phyloP scores from a whole-genome alignment of 106 monocot genomes.

The Gastrodia elata region DNA sequence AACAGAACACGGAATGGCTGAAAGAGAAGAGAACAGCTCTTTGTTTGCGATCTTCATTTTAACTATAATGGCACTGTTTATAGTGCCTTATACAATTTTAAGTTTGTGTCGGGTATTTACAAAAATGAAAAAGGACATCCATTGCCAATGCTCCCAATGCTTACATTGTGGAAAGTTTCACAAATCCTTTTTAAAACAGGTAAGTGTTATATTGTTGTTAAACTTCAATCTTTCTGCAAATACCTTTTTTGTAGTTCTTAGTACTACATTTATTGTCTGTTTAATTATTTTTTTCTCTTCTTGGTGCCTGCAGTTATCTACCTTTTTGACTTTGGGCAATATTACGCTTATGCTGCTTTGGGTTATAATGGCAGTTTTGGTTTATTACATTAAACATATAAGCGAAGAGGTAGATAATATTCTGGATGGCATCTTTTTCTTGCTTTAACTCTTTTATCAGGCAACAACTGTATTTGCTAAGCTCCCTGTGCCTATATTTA shows the following conservation, averaged over 20 bases:
- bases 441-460: too few relatives aligned
- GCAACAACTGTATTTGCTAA: too few relatives aligned
- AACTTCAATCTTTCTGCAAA: background rate
- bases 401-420: conserved; percentile 51
- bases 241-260: background rate
- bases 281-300: background rate
- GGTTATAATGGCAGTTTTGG: conserved; percentile 59
- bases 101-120: conserved; percentile 37
- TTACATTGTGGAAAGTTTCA: conserved; percentile 55
- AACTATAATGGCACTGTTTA: conserved; percentile 64
- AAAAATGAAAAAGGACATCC: conserved; percentile 42
- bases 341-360: conserved; percentile 62
- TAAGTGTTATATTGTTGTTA: conserved; percentile 1
- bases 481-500: too few relatives aligned
- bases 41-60: conserved; percentile 68
- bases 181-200: conserved; percentile 62
- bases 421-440: background rate
- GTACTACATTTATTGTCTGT: background rate
- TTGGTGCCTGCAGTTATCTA: conserved; percentile 51
- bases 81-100: conserved; percentile 64
- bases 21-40: conserved; percentile 56
- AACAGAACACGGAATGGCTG: conserved; percentile 28
- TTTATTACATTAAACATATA: conserved; percentile 65
- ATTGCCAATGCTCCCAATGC: conserved; percentile 61
- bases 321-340: conserved; percentile 67